A percentile compares a stretch with the other conserved stretches of the same genome.
Conservation (phyloP, 306 rosid species). For the Begonia fuchsioides region DNA sequence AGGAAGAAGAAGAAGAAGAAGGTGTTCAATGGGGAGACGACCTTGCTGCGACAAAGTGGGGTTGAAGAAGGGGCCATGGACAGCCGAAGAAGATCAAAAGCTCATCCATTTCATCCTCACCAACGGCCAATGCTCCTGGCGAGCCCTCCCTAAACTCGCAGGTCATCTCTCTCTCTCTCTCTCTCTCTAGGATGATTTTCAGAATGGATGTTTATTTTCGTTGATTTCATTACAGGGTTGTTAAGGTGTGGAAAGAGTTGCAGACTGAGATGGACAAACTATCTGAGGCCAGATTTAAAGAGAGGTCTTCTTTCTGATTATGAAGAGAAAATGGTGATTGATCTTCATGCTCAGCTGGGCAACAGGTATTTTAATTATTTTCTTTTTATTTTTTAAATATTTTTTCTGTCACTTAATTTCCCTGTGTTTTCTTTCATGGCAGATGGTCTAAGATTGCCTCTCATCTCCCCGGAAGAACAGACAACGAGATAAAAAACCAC, state of each 20-base stretch:
- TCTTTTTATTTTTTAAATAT: no score
- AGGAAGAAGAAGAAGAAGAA: no score
- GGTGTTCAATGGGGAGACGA: conserved; percentile 41
- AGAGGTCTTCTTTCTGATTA: conserved; percentile 67
- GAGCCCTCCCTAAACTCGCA: conserved; percentile 74
- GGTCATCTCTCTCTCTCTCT: conserved; percentile 6
- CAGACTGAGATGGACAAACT: conserved; percentile 82
- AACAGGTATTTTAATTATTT: conserved; percentile 32
- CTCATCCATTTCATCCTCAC: conserved; percentile 65
- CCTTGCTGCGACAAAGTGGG: conserved; percentile 94
- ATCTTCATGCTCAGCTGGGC: conserved; percentile 84
- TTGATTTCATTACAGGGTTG: conserved; percentile 35
- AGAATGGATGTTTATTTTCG: no score
- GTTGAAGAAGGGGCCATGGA: conserved; percentile 31
- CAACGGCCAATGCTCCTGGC: conserved; percentile 87
- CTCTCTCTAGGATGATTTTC: no score
- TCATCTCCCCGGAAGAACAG: conserved; percentile 74
- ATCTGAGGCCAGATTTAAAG: conserved; percentile 73
- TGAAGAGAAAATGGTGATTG: conserved; percentile 76
- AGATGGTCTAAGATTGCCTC: conserved; percentile 84
- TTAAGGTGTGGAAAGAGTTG: conserved; percentile 88
- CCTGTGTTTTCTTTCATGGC: neutral
- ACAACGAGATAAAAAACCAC: conserved; percentile 63
- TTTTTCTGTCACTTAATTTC: neutral
- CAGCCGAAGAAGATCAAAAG: conserved; percentile 70